Percentiles rank a stretch among this genome's conserved stretches.
These are phyloP conservation scores for Trametes coccinea DNA, from an alignment of 768 basidiomycete species.

Conservation along the genomic window DNA sequence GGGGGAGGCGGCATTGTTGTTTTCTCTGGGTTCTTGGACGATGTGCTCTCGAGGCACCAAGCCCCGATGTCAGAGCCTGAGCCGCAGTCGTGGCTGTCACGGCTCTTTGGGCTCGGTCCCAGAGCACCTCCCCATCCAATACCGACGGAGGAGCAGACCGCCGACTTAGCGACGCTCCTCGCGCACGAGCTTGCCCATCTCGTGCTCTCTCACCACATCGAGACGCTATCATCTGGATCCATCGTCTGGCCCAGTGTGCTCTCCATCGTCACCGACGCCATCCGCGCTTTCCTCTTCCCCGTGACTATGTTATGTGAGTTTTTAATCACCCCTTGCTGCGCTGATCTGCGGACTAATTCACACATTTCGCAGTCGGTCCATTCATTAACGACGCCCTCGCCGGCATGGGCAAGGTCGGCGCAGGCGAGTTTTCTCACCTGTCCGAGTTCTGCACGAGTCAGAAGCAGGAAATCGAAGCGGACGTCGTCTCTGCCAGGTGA, in stretches of 20 bases:
- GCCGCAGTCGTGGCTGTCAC: slow-evolving; percentile 43
- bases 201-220: slow-evolving; percentile 86
- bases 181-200: slow-evolving; percentile 95
- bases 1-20: slow-evolving; percentile 93
- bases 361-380: slow-evolving; percentile 60
- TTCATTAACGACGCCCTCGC: slow-evolving; percentile 95
- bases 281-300: slow-evolving; percentile 81
- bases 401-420: slow-evolving; percentile 73
- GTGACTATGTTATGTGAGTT: slow-evolving; percentile 70
- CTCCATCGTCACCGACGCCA: slow-evolving; percentile 73
- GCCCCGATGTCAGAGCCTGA: slow-evolving; percentile 18
- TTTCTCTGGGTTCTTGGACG: slow-evolving; percentile 90
- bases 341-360: slow-evolving; percentile 27
- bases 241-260: slow-evolving; percentile 81
- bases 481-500: slow-evolving; percentile 82
- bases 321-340: slow-evolving; percentile 31
- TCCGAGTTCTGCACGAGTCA: slow-evolving; percentile 77
- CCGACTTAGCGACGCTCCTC: slow-evolving; percentile 86
- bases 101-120: slow-evolving; percentile 38
- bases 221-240: slow-evolving; percentile 82
- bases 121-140: slow-evolving; percentile 42
- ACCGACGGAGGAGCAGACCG: slow-evolving; percentile 80
- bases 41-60: slow-evolving; percentile 62
- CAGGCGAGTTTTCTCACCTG: slow-evolving; percentile 70
- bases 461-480: slow-evolving; percentile 90